phyloP scores from a whole-genome alignment of 176 grass and related monocot genomes.

The Areca catechu region DNA sequence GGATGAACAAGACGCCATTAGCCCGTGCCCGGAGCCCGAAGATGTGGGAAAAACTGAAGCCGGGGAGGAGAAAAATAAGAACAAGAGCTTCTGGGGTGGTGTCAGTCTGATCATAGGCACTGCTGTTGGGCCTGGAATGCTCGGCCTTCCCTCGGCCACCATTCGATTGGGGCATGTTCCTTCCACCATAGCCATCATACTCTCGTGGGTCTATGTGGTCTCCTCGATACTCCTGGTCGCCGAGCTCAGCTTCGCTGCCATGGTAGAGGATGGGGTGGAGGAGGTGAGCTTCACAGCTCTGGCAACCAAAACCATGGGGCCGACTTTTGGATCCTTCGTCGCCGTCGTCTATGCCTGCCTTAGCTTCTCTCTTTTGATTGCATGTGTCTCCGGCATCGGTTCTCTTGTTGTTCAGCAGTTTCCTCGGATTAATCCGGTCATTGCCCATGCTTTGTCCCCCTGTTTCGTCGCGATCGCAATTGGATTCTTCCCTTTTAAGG shows the following conservation, averaged over 20 bases:
- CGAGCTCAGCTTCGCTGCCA: slow-evolving; percentile 64
- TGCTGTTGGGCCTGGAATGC: slow-evolving; percentile 73
- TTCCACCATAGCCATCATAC: slow-evolving; percentile 42
- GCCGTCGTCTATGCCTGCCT: slow-evolving; percentile 61
- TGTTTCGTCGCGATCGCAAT: slow-evolving; percentile 49
- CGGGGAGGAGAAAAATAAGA: slow-evolving; percentile 8
- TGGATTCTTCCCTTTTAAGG: slow-evolving; percentile 63
- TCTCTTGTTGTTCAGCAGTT: slow-evolving; percentile 46
- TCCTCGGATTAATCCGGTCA: slow-evolving; percentile 18
- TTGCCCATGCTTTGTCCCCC: slow-evolving; percentile 51
- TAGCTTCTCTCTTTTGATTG: slow-evolving; percentile 65
- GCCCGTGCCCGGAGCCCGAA: no score
- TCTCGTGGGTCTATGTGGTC: slow-evolving; percentile 76
- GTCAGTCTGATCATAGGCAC: slow-evolving; percentile 70
- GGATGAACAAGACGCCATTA: slow-evolving; percentile 6
- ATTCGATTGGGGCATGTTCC: slow-evolving; percentile 51
- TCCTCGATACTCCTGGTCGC: slow-evolving; percentile 69
- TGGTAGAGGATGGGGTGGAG: slow-evolving; percentile 32
- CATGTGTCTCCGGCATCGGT: slow-evolving; percentile 66
- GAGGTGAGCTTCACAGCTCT: slow-evolving; percentile 86
- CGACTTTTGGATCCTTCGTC: slow-evolving; percentile 22
- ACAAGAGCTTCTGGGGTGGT: slow-evolving; percentile 65
- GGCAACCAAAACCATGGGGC: slow-evolving; percentile 56
- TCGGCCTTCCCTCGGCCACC: slow-evolving; percentile 62
- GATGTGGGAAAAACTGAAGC: background rate